phyloP scores from a whole-genome alignment of 225 moss, liverwort and hornwort genomes.

The Sphagnum tenellum region DNA sequence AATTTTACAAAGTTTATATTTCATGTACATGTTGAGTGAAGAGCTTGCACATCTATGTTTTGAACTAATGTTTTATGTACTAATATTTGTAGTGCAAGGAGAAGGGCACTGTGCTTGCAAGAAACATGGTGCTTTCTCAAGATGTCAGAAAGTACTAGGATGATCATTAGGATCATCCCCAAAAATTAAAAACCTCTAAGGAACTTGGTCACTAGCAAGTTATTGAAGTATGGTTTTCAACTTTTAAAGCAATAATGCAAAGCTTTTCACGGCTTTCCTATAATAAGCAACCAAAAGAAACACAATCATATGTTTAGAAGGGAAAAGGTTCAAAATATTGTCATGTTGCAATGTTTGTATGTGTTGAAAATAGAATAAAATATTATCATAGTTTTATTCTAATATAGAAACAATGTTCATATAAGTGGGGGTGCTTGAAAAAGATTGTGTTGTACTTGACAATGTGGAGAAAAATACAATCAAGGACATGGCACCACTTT shows the following conservation, averaged over 20 bases:
- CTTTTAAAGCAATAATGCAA: too few species aligned
- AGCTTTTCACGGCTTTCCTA: too few species aligned
- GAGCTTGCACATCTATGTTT: too few species aligned
- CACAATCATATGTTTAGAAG: too few species aligned
- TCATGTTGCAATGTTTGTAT: too few species aligned
- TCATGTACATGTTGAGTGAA: too few species aligned
- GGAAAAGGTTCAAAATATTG: too few species aligned
- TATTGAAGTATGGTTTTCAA: conserved; percentile 38
- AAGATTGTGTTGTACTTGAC: conserved; percentile 78
- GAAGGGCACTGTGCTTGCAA: conserved; percentile 72
- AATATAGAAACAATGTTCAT: neutral
- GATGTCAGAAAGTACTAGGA: conserved; percentile 89
- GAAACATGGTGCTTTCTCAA: conserved; percentile 91
- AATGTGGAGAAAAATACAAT: conserved; percentile 85
- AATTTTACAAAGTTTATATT: too few species aligned
- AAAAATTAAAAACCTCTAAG: conserved; percentile 75
- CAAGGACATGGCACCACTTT: conserved; percentile 71
- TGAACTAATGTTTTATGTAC: too few species aligned
- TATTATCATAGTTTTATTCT: too few species aligned
- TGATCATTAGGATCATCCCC: conserved; percentile 55
- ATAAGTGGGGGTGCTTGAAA: conserved; percentile 66
- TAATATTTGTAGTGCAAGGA: conserved; percentile 45
- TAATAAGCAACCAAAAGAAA: too few species aligned
- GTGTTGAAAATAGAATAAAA: too few species aligned
- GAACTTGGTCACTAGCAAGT: conserved; percentile 57